Evolutionary conservation across 2,329 filamentous ascomycete genomes (phyloP).

Genomic region (Monosporascus sp.): DNA sequence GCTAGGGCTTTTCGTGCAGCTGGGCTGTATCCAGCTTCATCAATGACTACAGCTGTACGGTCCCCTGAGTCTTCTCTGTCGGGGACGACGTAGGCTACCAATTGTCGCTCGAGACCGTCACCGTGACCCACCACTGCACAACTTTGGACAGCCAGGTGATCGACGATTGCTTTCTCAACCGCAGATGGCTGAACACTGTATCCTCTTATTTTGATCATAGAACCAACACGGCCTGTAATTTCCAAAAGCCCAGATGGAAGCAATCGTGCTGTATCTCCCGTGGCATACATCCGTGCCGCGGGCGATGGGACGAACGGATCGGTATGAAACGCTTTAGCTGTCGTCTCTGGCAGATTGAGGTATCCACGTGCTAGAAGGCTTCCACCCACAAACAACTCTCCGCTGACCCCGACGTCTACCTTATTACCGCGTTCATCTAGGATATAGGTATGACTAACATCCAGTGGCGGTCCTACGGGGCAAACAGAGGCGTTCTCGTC

Average conservation of each 20-base stretch:
- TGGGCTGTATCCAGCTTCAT: constrained; percentile 67
- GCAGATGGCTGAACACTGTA: constrained; percentile 75
- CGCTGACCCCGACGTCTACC: constrained; percentile 56
- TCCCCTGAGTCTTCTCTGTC: constrained; percentile 55
- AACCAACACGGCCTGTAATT: constrained; percentile 69
- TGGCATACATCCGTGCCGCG: constrained; percentile 67
- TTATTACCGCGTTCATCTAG: constrained; percentile 63
- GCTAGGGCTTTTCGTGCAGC: constrained; percentile 60
- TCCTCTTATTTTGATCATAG: constrained; percentile 76
- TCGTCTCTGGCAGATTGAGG: constrained; percentile 73
- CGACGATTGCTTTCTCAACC: constrained; percentile 67
- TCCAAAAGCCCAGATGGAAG: constrained; percentile 64
- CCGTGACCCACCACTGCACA: constrained; percentile 71
- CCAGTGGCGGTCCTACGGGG: constrained; percentile 66
- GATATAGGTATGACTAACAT: constrained; percentile 66
- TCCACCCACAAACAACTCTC: constrained; percentile 75
- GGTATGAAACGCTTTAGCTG: constrained; percentile 63
- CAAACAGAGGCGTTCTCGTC: constrained; percentile 60
- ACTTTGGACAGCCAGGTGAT: constrained; percentile 63
- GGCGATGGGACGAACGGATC: constrained; percentile 57
- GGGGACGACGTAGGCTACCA: constrained; percentile 71
- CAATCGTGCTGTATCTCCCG: constrained; percentile 65
- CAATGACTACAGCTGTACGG: constrained; percentile 59
- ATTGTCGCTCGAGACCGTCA: constrained; percentile 67
- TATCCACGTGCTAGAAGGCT: constrained; percentile 69